phyloP scores from a whole-genome alignment of 2,329 filamentous ascomycete species.

The Microcyclospora pomicola region DNA sequence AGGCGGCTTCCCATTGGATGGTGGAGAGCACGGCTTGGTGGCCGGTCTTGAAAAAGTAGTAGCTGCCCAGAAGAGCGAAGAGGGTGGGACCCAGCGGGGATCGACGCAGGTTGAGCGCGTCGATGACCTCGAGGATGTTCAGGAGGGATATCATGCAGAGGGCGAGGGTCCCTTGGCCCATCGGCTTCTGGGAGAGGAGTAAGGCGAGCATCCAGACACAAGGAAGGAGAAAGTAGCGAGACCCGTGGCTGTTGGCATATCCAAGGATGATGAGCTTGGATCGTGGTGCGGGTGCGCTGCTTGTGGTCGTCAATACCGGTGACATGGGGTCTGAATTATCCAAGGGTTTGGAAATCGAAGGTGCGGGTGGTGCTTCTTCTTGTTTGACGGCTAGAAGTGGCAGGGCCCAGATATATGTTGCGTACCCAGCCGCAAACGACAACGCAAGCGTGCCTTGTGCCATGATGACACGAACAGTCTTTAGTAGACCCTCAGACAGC shows the following conservation, averaged over 20 bases:
- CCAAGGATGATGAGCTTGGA: conserved; percentile 54
- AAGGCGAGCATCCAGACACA: conserved; percentile 65
- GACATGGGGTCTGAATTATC: conserved; percentile 19
- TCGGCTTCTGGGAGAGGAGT: conserved; percentile 78
- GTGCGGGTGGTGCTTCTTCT: conserved; percentile 15
- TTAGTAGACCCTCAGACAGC: conserved; percentile 48
- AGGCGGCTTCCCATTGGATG: conserved; percentile 93
- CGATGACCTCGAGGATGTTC: conserved; percentile 52
- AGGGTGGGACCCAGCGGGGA: conserved; percentile 71
- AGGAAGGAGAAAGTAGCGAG: conserved; percentile 73
- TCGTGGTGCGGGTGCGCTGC: conserved; percentile 17
- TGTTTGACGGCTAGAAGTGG: conserved; percentile 63
- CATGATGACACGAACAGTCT: conserved; percentile 59
- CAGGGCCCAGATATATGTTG: conserved; percentile 72
- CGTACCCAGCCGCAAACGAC: conserved; percentile 68
- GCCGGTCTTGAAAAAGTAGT: conserved; percentile 95
- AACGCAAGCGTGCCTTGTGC: conserved; percentile 71
- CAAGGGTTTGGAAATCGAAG: conserved; percentile 11
- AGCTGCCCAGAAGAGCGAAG: conserved; percentile 77
- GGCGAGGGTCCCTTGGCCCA: conserved; percentile 75
- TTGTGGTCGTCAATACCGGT: conserved; percentile 25
- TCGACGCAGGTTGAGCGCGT: conserved; percentile 46
- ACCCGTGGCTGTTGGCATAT: conserved; percentile 85
- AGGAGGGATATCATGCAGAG: conserved; percentile 82
- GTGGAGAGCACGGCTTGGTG: conserved; percentile 78